Conservation (phyloP, 345 rosid genomes). For the Populus davidiana region DNA sequence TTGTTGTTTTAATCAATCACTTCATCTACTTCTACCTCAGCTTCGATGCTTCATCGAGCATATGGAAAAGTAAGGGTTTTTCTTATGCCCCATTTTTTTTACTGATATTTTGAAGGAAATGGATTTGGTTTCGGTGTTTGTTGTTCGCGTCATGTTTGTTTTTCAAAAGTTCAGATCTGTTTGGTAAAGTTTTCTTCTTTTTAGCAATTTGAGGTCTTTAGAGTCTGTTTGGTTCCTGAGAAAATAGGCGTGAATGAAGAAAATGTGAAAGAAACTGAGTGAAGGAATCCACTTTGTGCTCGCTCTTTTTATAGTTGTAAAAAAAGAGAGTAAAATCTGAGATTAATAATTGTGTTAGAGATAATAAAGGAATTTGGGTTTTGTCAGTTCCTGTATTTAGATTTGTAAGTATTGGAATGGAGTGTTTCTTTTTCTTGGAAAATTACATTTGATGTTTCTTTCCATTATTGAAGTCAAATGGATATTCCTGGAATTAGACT, state of each 20-base stretch:
- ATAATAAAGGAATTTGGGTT: background rate
- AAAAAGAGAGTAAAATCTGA: background rate
- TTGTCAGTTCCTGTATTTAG: background rate
- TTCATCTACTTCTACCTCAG: conserved; percentile 10
- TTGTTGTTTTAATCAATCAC: conserved; percentile 1
- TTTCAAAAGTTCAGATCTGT: conserved; percentile 35
- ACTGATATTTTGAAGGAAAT: background rate
- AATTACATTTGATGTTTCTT: background rate
- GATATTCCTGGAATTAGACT: conserved; percentile 14
- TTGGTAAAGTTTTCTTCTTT: conserved; percentile 7
- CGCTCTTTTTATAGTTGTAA: background rate
- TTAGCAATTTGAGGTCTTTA: conserved; percentile 20
- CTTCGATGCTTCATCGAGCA: conserved; percentile 21
- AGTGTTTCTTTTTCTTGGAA: background rate
- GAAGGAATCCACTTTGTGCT: background rate
- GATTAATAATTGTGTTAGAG: background rate
- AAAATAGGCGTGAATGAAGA: conserved; percentile 8
- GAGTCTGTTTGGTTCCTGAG: conserved; percentile 21
- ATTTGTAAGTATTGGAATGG: background rate
- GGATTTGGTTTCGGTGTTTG: background rate
- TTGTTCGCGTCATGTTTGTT: background rate
- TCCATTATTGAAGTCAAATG: conserved; percentile 6
- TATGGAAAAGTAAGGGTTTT: conserved; percentile 19
- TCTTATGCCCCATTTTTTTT: background rate
- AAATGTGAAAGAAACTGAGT: background rate